These are phyloP conservation scores for Colletotrichum sp. DNA, from an alignment of 2,329 filamentous ascomycete species.

Conservation along the genomic window DNA sequence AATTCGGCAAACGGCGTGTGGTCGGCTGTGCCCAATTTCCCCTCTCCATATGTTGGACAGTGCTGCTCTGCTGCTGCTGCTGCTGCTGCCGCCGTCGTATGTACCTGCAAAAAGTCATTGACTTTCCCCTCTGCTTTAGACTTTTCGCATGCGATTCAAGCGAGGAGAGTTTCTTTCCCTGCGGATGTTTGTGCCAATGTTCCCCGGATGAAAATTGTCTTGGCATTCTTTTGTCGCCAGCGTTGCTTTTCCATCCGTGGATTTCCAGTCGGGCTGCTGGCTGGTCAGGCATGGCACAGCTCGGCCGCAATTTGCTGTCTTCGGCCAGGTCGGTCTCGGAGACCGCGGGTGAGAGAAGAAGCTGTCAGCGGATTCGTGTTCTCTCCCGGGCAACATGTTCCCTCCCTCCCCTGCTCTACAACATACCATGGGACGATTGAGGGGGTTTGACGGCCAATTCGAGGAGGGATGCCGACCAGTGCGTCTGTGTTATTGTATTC, in stretches of 20 bases:
- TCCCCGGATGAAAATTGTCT: background rate
- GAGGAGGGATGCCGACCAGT: background rate
- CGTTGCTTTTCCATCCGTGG: background rate
- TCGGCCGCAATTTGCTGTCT: background rate
- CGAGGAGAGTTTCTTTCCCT: background rate
- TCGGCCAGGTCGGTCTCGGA: background rate
- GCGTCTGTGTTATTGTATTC: background rate
- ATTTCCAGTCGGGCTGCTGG: background rate
- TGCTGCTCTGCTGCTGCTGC: background rate
- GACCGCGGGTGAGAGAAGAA: background rate
- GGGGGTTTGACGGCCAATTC: background rate
- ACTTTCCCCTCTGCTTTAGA: background rate
- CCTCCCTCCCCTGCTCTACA: background rate
- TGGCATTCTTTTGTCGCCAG: background rate
- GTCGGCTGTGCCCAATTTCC: background rate
- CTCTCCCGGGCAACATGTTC: background rate
- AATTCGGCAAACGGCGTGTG: background rate
- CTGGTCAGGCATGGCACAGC: background rate
- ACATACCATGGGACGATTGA: background rate
- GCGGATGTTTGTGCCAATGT: background rate
- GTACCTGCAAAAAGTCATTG: background rate
- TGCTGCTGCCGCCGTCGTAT: background rate
- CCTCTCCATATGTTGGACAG: background rate
- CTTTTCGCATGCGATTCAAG: background rate
- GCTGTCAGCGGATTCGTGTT: background rate